Evolutionary conservation across 345 rosid species (phyloP).

Genomic region (Eucalyptus virginea): DNA sequence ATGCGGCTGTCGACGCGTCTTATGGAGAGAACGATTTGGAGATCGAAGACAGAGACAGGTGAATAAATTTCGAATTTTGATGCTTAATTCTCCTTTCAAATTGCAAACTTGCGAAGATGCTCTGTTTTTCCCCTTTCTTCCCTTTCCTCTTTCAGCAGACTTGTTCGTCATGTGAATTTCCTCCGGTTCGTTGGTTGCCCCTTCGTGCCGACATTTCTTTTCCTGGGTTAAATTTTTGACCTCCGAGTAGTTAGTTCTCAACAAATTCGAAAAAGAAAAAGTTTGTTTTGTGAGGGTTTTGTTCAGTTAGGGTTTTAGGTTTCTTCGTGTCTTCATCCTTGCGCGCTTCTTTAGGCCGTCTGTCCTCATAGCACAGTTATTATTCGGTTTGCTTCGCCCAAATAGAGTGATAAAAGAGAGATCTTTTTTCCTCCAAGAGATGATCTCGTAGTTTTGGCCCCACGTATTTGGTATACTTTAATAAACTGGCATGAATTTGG

Average conservation of each 20-base stretch:
- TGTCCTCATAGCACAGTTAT: not conserved
- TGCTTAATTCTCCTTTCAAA: not conserved
- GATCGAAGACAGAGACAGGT: conserved; percentile 40
- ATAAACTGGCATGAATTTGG: not conserved
- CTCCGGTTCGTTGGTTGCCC: not conserved
- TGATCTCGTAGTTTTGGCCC: not conserved
- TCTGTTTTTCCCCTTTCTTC: not conserved
- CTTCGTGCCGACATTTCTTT: not conserved
- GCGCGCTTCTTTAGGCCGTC: not conserved
- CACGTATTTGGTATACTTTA: not conserved
- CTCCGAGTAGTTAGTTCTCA: not conserved
- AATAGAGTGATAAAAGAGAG: not conserved
- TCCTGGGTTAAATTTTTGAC: not conserved
- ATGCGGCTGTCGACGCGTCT: conserved; percentile 16
- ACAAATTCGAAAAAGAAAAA: not conserved
- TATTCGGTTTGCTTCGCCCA: not conserved
- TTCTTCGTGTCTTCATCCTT: not conserved
- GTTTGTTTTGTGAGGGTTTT: not conserved
- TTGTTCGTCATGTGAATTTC: not conserved
- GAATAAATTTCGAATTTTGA: not conserved
- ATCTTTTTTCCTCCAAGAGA: not conserved
- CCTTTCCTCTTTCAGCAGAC: not conserved
- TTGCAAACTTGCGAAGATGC: not conserved
- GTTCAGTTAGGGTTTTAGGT: not conserved
- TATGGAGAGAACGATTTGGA: conserved; percentile 38